These are phyloP conservation scores for Acacia concinna DNA, from an alignment of 331 rosid species.

Conservation along the genomic window DNA sequence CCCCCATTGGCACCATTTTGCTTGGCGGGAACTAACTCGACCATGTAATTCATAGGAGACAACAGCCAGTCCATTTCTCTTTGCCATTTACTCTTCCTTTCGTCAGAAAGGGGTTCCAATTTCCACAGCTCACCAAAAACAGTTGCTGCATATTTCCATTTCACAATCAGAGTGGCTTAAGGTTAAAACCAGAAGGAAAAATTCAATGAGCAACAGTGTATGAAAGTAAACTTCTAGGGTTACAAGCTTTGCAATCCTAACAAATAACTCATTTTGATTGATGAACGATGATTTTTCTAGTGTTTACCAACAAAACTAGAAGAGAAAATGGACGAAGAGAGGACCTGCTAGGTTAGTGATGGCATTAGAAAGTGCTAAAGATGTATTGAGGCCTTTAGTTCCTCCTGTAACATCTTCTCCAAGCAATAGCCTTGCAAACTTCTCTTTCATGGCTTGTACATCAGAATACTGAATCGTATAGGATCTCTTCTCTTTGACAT, in stretches of 20 bases:
- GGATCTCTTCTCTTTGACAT: slow-evolving; percentile 62
- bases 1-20: slow-evolving; percentile 80
- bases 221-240: background rate
- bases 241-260: background rate
- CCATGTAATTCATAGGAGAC: slow-evolving; percentile 90
- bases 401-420: slow-evolving; percentile 96
- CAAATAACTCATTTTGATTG: background rate
- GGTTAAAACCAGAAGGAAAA: slow-evolving; percentile 22
- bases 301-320: background rate
- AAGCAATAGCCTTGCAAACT: slow-evolving; percentile 71
- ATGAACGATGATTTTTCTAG: background rate
- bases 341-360: slow-evolving; percentile 80
- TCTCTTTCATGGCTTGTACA: slow-evolving; percentile 85
- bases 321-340: background rate
- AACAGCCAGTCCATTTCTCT: slow-evolving; percentile 90
- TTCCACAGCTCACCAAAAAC: slow-evolving; percentile 95
- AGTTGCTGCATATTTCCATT: slow-evolving; percentile 54
- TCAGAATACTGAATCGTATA: slow-evolving; percentile 55
- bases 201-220: background rate
- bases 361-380: slow-evolving; percentile 82
- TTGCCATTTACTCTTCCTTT: slow-evolving; percentile 72
- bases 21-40: slow-evolving; percentile 93
- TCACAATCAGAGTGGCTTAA: slow-evolving; percentile 3
- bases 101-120: slow-evolving; percentile 84
- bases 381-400: slow-evolving; percentile 66